Evolutionary conservation across 2,329 filamentous ascomycete species (phyloP), one percentile per base, ranked within the genome.

Genomic region (Colletotrichum sp.): DNA sequence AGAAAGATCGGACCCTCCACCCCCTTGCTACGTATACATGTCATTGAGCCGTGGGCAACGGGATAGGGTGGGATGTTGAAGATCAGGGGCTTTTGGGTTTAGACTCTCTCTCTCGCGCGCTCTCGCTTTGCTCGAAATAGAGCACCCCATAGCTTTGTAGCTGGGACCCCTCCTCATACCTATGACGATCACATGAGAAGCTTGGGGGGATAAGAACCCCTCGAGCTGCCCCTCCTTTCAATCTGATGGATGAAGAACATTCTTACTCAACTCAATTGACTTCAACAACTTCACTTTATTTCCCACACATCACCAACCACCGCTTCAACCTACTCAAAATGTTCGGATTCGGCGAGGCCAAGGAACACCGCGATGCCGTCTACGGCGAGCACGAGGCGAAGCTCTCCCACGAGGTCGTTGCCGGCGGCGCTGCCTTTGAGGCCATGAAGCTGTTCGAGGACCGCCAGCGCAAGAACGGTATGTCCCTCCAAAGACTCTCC

Each of bases 361-460:
- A 62, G 65, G 75, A 78, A 55, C 65, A 77, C 60, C 76, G 72
- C 68, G 78, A 84, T 59, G 26, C 80, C 64, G 69, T 83, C 2
- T 79, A 76, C 6, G 39, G 80, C 21, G 71, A 74, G 10, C 83
- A 85, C 74, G 82, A 84, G 72, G 81, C 82, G 8, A 75, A 81
- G 15, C 81, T 82, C 72, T 78, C 80, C 79, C 95, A 96, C 86
- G 94, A 97, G 87, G 82, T 95, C 64, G 83, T 96, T 72, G 94
- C 93, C 78, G 94, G 94, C 78, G 95, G 92, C 74, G 95, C 94
- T 74, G 92, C 93, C 77, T 96, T 96, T 83, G 93, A 92, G 78
- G 95, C 92, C 80, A 94, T 96, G 90, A 95, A 95, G 89, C 88
- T 93, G 26, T 96, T 93, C 81, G 94, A 96, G 86, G 93, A 96